These are phyloP conservation scores for Paratinospora sagittata DNA, from an alignment of 164 flowering plant genomes.

Conservation along the genomic window DNA sequence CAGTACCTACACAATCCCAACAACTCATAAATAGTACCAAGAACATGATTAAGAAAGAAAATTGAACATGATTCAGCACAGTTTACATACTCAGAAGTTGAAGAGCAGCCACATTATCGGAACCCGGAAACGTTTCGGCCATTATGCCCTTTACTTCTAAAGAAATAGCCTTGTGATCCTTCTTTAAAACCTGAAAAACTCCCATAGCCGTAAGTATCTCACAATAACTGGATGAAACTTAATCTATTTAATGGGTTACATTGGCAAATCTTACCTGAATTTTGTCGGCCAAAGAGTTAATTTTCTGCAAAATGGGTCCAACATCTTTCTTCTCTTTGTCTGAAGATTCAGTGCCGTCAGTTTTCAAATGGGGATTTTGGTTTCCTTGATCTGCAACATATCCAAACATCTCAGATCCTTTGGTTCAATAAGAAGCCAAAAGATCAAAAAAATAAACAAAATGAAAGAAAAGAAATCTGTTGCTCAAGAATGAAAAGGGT, in stretches of 20 bases:
- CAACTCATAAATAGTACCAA: neutral
- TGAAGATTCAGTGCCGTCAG: conserved; percentile 16
- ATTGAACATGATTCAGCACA: neutral
- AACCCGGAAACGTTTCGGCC: conserved; percentile 31
- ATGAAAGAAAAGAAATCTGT: neutral
- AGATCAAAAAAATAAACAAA: neutral
- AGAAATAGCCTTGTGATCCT: conserved; percentile 37
- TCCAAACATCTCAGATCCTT: conserved; percentile 5
- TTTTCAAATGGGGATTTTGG: conserved; percentile 14
- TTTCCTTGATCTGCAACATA: conserved; percentile 18
- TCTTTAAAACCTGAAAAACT: conserved; percentile 43
- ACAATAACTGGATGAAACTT: neutral
- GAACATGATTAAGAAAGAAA: neutral
- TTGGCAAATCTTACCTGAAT: conserved; percentile 32
- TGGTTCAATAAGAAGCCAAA: neutral
- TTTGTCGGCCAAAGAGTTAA: conserved; percentile 35
- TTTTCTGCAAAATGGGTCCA: conserved; percentile 36
- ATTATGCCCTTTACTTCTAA: conserved; percentile 42
- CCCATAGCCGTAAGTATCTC: neutral
- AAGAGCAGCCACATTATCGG: conserved; percentile 38
- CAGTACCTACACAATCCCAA: conserved; percentile 33
- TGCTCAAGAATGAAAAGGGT: conserved; percentile 1
- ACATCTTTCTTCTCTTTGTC: conserved; percentile 29
- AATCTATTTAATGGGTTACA: neutral
- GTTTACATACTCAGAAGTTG: conserved; percentile 43